A percentile compares a stretch with the other conserved stretches of the same genome.
phyloP scores from a whole-genome alignment of 1,284 basidiomycete genomes.

The Vanrija humicola region DNA sequence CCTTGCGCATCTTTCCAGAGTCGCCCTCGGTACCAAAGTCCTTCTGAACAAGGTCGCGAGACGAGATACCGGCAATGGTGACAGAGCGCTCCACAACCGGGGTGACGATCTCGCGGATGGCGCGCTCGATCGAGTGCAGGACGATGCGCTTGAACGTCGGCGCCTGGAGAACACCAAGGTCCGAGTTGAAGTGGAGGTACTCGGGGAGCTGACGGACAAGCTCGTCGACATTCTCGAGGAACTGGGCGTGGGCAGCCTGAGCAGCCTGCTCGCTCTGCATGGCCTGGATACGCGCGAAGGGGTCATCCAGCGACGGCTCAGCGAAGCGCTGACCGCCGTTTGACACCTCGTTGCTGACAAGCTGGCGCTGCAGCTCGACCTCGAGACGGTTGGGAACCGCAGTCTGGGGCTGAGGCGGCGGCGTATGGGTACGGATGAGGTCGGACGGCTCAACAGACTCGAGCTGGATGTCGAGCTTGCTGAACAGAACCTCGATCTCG shows the following conservation, averaged over 20 bases:
- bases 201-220: conserved; percentile 68
- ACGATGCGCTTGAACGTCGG: conserved; percentile 86
- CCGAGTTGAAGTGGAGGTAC: conserved; percentile 70
- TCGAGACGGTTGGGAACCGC: conserved; percentile 40
- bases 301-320: conserved; percentile 29
- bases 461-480: conserved; percentile 81
- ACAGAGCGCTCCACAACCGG: conserved; percentile 99
- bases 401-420: conserved; percentile 41
- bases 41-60: conserved; percentile 89
- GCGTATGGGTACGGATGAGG: conserved; percentile 57
- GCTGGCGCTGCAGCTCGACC: conserved; percentile 37
- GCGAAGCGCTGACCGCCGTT: conserved; percentile 32
- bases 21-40: conserved; percentile 94
- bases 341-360: conserved; percentile 20
- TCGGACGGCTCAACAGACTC: conserved; percentile 80
- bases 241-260: conserved; percentile 47
- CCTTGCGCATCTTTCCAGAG: conserved; percentile 84
- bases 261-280: conserved; percentile 45
- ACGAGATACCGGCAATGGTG: conserved; percentile 97
- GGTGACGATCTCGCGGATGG: conserved; percentile 95
- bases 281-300: conserved; percentile 42
- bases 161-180: conserved; percentile 60
- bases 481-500: conserved; percentile 97
- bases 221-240: conserved; percentile 51
- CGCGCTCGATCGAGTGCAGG: conserved; percentile 85